Evolutionary conservation across 2,329 filamentous ascomycete genomes (phyloP).

Genomic region (Coniochaeta ligniaria): DNA sequence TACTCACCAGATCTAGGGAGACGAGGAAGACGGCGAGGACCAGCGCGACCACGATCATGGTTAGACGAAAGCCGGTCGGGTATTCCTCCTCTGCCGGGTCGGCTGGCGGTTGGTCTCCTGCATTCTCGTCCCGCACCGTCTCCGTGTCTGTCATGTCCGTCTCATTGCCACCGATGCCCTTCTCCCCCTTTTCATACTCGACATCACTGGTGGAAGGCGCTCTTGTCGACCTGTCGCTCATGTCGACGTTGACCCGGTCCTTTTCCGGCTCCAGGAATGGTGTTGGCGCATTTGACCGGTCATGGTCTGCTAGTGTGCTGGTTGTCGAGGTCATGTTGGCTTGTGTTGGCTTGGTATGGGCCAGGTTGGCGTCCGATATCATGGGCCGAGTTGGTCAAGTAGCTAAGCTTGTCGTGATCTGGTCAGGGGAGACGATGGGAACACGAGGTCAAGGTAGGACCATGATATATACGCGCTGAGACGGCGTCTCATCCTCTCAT

Average conservation of each 20-base stretch:
- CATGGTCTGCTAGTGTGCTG: background rate
- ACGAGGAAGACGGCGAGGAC: constrained; percentile 1
- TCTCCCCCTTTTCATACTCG: background rate
- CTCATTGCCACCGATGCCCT: background rate
- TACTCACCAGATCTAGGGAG: constrained; percentile 1
- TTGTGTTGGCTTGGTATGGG: background rate
- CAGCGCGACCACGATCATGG: background rate
- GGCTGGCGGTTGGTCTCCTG: background rate
- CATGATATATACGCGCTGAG: background rate
- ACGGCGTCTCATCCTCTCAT: background rate
- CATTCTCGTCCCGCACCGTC: background rate
- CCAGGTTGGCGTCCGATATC: background rate
- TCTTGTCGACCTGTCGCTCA: background rate
- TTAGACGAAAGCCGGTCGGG: background rate
- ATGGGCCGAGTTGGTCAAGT: background rate
- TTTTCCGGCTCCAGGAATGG: background rate
- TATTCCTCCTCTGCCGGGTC: background rate
- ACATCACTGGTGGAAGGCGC: background rate
- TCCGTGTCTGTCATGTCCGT: background rate
- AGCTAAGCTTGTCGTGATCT: background rate
- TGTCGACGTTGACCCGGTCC: background rate
- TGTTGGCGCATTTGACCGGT: background rate
- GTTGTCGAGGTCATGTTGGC: background rate
- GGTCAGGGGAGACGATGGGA: background rate
- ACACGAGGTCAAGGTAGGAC: background rate